Conservation (phyloP, 139 green algal species). For the Auxenochlorella pyrenoidosa region DNA sequence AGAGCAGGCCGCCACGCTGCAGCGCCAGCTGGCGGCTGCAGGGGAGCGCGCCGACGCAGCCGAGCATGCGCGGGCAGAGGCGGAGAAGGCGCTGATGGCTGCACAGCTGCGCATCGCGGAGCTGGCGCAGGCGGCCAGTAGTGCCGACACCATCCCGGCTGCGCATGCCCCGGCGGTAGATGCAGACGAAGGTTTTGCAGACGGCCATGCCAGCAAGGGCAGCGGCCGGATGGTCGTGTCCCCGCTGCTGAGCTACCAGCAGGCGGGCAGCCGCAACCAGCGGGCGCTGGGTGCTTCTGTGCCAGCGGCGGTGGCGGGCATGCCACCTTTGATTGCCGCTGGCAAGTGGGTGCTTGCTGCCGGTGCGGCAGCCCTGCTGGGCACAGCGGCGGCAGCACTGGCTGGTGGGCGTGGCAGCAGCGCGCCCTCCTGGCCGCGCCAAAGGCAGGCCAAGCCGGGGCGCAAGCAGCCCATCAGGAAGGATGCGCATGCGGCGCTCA, state of each 20-base stretch:
- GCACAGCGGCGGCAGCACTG: not conserved
- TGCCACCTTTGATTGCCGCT: conserved; percentile 12
- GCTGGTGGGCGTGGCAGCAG: not conserved
- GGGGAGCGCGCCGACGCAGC: not conserved
- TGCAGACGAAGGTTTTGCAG: not conserved
- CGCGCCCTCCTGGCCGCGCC: not conserved
- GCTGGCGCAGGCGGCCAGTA: not conserved
- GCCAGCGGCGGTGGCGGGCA: not conserved
- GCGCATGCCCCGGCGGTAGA: not conserved
- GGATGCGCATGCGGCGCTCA: no score
- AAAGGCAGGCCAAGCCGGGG: not conserved
- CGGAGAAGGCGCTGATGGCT: not conserved
- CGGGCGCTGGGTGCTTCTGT: not conserved
- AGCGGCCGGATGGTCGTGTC: not conserved
- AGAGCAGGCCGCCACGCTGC: not conserved
- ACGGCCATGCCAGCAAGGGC: not conserved
- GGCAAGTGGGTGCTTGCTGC: conserved; percentile 27
- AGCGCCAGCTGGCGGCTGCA: not conserved
- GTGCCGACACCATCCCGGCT: not conserved
- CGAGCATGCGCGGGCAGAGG: not conserved
- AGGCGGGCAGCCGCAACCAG: not conserved
- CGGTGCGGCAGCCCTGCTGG: not conserved
- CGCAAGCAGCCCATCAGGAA: no score
- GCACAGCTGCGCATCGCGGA: not conserved
- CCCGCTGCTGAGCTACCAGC: not conserved